These are phyloP conservation scores for Acmispon strigosus DNA, from an alignment of 306 rosid genomes.

Conservation along the genomic window DNA sequence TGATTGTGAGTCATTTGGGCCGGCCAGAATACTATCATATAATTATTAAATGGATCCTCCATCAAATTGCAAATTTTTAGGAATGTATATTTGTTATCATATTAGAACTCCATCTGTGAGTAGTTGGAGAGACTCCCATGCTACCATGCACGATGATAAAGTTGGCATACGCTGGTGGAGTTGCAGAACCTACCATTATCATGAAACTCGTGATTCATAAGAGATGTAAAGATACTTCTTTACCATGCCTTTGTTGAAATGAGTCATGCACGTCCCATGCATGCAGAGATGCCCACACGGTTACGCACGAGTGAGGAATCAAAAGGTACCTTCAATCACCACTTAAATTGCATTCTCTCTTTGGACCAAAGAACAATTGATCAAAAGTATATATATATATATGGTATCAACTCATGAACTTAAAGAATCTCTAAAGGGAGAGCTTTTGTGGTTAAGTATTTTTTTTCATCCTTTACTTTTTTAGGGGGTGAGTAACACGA, in stretches of 20 bases:
- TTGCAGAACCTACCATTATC: conserved; percentile 25
- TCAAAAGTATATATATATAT: not conserved
- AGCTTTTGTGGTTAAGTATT: not conserved
- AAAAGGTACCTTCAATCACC: conserved; percentile 29
- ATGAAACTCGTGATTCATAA: conserved; percentile 52
- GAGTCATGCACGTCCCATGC: conserved; percentile 50
- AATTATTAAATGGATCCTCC: no score
- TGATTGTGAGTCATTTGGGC: no score
- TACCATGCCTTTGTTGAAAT: conserved; percentile 33
- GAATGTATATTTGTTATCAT: no score
- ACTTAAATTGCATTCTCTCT: conserved; percentile 23
- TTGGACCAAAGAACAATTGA: not conserved
- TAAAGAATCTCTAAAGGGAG: no score
- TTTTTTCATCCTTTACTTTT: not conserved
- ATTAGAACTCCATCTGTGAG: not conserved
- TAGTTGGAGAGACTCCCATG: conserved; percentile 4
- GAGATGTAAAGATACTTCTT: conserved; percentile 20
- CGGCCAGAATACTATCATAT: no score
- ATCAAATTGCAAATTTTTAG: no score
- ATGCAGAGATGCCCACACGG: conserved; percentile 36
- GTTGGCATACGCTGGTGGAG: conserved; percentile 2
- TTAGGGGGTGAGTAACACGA: not conserved
- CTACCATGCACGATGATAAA: not conserved
- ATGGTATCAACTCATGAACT: not conserved
- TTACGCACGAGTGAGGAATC: conserved; percentile 63